Percentiles rank a stretch among this genome's conserved stretches.
Conservation (phyloP, 257 asterid genomes). For the Solanum peruvianum region DNA sequence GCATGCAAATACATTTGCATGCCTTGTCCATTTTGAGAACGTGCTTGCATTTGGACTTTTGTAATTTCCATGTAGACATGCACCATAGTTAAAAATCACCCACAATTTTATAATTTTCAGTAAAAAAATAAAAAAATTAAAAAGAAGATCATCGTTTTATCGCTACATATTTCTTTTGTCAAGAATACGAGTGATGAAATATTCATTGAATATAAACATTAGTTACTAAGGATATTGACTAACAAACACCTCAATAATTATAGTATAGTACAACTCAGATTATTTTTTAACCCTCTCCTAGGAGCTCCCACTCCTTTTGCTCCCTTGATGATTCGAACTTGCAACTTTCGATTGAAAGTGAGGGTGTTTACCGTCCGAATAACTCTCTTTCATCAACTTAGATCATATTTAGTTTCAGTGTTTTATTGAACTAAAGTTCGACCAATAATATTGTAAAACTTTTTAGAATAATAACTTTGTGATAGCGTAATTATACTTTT, state of each 20-base stretch:
- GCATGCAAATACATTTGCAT: not conserved
- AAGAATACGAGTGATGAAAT: not conserved
- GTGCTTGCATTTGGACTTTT: not conserved
- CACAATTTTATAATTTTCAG: not conserved
- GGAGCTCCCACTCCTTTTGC: too few species aligned
- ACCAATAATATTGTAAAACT: not conserved
- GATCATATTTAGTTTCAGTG: not conserved
- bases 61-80: not conserved
- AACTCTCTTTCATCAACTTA: not conserved
- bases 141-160: not conserved
- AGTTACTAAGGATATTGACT: not conserved
- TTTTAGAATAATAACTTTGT: not conserved
- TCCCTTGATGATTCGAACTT: too few species aligned
- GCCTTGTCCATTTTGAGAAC: not conserved
- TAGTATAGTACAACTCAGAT: not conserved
- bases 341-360: too few species aligned
- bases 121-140: not conserved
- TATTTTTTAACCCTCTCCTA: too few species aligned
- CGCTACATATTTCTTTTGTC: not conserved
- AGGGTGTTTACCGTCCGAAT: too few species aligned
- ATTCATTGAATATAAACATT: not conserved
- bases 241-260: not conserved
- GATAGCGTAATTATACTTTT: not conserved
- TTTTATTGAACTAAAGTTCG: not conserved
- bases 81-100: not conserved